Conservation (phyloP, 1,139 yeast genomes). For the Kurtzmaniella quercitrusa region DNA sequence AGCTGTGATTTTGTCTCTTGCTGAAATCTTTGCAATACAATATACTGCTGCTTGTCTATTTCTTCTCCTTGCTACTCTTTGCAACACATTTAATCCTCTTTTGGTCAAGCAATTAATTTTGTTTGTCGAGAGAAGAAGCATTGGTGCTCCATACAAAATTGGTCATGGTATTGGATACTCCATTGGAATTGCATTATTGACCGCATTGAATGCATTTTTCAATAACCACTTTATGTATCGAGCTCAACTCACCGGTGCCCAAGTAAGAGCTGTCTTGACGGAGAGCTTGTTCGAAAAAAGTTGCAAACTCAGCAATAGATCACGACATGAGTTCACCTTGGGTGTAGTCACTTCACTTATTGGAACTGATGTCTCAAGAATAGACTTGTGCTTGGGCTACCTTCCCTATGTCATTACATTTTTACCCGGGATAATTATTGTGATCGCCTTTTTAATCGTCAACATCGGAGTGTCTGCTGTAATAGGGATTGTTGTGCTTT, state of each 20-base stretch:
- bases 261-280: slow-evolving; percentile 31
- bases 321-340: slow-evolving; percentile 24
- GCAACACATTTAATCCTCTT: slow-evolving; percentile 22
- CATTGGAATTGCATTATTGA: slow-evolving; percentile 19
- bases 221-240: slow-evolving; percentile 62
- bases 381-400: slow-evolving; percentile 72
- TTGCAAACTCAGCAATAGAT: slow-evolving; percentile 23
- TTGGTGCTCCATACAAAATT: slow-evolving; percentile 15
- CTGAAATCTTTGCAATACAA: slow-evolving; percentile 26
- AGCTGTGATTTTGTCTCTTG: slow-evolving; percentile 17
- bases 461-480: slow-evolving; percentile 74
- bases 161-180: slow-evolving; percentile 34
- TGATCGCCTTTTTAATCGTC: slow-evolving; percentile 59
- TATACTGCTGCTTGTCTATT: slow-evolving; percentile 19
- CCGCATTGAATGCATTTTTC: slow-evolving; percentile 37
- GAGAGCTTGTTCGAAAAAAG: slow-evolving; percentile 30
- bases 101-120: slow-evolving; percentile 25
- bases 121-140: slow-evolving; percentile 21
- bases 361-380: slow-evolving; percentile 75
- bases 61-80: slow-evolving; percentile 16
- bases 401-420: slow-evolving; percentile 62
- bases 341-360: slow-evolving; percentile 47
- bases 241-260: slow-evolving; percentile 46
- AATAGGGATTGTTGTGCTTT: slow-evolving; percentile 50
- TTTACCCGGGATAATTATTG: slow-evolving; percentile 55